Base-by-base conservation (phyloP, 2,329 filamentous ascomycete genomes). In the Alternaria triticimaculans region DNA sequence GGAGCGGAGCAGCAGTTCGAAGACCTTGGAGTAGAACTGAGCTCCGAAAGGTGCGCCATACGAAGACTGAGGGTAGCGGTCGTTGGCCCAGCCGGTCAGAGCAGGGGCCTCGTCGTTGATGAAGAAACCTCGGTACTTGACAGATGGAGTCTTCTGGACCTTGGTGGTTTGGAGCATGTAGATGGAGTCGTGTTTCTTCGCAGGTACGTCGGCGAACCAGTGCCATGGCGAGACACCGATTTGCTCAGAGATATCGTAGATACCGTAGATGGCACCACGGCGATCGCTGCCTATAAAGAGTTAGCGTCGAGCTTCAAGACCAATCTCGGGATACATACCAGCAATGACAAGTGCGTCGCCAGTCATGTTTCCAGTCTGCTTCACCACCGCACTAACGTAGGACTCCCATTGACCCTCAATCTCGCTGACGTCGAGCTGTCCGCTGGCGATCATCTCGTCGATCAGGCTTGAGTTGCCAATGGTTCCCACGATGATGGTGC, bases 141-240 rank as follows among this genome's bases (percentile, higher is more conserved):
- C 86, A 0, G 85, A 85, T 2, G 90, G 89, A 6, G 88, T 81
- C 4, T 83, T 84, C 67, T 90, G 88, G 0, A 86, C 80, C 66
- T 88, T 89, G 26, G 80, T 84, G 11, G 80, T 82, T 15, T 84
- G 78, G 12, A 88, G 76, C 6, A 86, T 86, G 66, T 86, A 90
- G 58, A 92, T 86, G 7, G 83, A 81, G 21, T 82, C 76, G 65
- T 85, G 84, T 63, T 83, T 80, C 56, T 84, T 83, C 1, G 84
- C 73, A 1, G 87, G 84, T 1, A 89, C 86, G 73, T 91, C 89
- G 6, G 89, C 88, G 83, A 87, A 91, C 82, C 85, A 91, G 78
- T 91, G 87, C 88, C 88, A 91, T 69, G 89, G 89, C 30, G 87
- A 90, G 12, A 92, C 89, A 25, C 90, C 90, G 61, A 92, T 92